Percentiles rank a stretch among this genome's conserved stretches.
phyloP scores from a whole-genome alignment of 345 rosid genomes.

The Melaleuca quinquenervia region DNA sequence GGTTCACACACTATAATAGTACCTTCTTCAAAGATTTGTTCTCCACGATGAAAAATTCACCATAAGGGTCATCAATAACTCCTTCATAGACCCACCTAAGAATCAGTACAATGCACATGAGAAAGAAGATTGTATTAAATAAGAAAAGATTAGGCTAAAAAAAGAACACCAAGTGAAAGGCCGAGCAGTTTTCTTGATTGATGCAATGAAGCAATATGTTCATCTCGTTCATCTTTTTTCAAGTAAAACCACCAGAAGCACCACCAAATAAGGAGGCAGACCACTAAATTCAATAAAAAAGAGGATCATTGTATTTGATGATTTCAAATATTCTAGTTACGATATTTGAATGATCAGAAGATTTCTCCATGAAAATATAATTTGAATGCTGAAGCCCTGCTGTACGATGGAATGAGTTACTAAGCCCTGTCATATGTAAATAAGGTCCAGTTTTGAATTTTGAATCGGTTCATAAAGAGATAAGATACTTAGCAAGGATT shows the following conservation, averaged over 20 bases:
- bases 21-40: constrained; percentile 89
- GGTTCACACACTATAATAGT: background rate
- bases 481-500: background rate
- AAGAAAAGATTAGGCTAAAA: background rate
- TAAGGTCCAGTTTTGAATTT: background rate
- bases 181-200: background rate
- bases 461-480: background rate
- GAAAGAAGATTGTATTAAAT: constrained; percentile 4
- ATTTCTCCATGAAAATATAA: background rate
- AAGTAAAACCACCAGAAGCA: background rate
- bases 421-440: background rate
- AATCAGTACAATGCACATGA: background rate
- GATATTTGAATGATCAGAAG: background rate
- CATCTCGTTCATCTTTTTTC: background rate
- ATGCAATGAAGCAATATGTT: background rate
- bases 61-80: constrained; percentile 91
- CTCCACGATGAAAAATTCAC: constrained; percentile 92
- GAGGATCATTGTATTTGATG: background rate
- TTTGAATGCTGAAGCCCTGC: background rate
- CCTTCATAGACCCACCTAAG: constrained; percentile 99
- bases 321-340: background rate
- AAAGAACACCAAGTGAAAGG: background rate
- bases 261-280: background rate
- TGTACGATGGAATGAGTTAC: background rate
- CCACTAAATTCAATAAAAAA: background rate